Conservation (phyloP, 768 basidiomycete species). For the Pleurotus giganteus region DNA sequence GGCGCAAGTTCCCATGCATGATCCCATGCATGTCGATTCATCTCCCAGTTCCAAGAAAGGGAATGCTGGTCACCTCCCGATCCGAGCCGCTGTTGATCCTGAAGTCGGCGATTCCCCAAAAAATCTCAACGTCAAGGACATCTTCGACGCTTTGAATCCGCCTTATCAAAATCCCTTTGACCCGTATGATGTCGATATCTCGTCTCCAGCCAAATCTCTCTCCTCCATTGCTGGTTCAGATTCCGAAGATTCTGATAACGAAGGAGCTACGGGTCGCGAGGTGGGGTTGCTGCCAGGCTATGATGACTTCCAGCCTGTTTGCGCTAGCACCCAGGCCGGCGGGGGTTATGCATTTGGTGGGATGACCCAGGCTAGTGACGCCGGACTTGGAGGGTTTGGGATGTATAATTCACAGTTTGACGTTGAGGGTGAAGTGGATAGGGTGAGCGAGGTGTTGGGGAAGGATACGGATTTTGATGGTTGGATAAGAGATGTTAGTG, state of each 20-base stretch:
- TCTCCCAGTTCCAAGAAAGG: no score
- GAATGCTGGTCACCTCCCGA: no score
- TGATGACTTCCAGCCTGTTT: background rate
- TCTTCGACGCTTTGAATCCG: background rate
- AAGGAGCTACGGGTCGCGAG: background rate
- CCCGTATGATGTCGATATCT: conserved; percentile 1
- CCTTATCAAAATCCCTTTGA: background rate
- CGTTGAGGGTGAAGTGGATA: conserved; percentile 50
- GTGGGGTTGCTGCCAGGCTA: background rate
- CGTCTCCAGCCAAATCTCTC: conserved; percentile 7
- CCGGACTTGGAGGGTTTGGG: conserved; percentile 2
- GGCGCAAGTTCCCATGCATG: background rate
- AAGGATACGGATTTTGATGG: conserved; percentile 56
- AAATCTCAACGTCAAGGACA: background rate
- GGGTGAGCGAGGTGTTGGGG: conserved; percentile 53
- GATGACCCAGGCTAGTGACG: background rate
- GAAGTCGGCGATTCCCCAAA: background rate
- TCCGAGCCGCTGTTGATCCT: no score
- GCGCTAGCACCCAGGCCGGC: conserved; percentile 1
- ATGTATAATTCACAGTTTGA: conserved; percentile 58
- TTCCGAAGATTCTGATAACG: conserved; percentile 8
- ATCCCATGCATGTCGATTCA: no score
- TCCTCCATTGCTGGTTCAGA: conserved; percentile 10
- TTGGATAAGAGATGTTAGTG: conserved; percentile 45
- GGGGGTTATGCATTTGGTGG: background rate